Evolutionary conservation across 2,329 filamentous ascomycete species (phyloP).

Genomic region (Aspergillus novoparasiticus): DNA sequence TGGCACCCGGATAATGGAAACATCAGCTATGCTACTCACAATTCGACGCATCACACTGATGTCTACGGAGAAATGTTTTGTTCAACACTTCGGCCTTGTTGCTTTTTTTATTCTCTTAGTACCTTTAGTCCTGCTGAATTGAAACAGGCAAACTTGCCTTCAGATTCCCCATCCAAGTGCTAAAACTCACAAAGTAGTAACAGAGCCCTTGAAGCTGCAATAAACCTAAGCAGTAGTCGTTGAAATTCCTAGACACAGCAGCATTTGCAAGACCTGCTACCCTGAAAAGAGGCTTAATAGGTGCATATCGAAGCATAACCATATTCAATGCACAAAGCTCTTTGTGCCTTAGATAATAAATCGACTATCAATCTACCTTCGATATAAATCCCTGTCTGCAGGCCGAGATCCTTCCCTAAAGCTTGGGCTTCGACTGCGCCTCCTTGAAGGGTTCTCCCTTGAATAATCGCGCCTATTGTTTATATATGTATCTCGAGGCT

Average conservation of each 20-base stretch:
- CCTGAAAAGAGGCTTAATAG: background rate
- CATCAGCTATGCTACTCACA: background rate
- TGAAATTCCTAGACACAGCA: background rate
- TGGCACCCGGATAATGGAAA: background rate
- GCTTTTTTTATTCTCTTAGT: background rate
- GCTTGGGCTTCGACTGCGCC: conserved; percentile 40
- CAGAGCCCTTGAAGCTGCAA: background rate
- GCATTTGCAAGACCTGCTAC: background rate
- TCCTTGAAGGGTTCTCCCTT: conserved; percentile 30
- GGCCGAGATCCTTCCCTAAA: conserved; percentile 30
- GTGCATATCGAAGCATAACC: background rate
- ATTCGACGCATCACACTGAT: background rate
- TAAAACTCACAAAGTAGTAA: background rate
- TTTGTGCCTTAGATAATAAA: background rate
- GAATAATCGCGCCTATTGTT: conserved; percentile 29
- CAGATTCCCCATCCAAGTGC: background rate
- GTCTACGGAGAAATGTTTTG: background rate
- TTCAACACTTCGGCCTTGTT: conserved; percentile 7
- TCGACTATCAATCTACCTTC: conserved; percentile 21
- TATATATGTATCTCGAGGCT: conserved; percentile 22
- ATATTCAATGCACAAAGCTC: background rate
- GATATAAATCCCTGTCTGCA: conserved; percentile 24
- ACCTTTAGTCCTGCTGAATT: background rate
- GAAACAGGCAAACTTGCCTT: background rate
- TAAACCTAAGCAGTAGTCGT: background rate